A percentile compares a stretch with the other conserved stretches of the same genome.
These are phyloP conservation scores for Penicillium sp. DNA, from an alignment of 2,329 filamentous ascomycete genomes.

Conservation along the genomic window DNA sequence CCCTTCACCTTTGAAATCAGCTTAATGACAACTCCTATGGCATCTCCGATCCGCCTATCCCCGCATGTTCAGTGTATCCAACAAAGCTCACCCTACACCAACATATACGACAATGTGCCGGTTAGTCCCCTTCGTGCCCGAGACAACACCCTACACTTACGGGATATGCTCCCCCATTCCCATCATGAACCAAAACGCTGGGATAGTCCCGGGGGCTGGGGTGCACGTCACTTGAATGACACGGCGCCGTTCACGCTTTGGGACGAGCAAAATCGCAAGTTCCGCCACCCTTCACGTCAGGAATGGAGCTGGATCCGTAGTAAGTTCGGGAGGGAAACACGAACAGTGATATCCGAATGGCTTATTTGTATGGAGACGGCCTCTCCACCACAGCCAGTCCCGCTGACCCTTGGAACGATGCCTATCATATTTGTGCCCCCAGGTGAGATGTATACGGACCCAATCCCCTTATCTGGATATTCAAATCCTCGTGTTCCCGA, in stretches of 20 bases:
- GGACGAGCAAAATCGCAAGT: conserved; percentile 3
- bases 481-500: conserved; percentile 7
- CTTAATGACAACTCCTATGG: background rate
- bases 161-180: background rate
- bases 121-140: background rate
- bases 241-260: conserved; percentile 13
- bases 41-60: conserved; percentile 1
- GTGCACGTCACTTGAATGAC: conserved; percentile 13
- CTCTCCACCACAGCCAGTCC: conserved; percentile 5
- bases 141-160: background rate
- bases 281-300: conserved; percentile 1
- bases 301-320: conserved; percentile 7
- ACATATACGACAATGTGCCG: background rate
- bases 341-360: background rate
- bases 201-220: conserved; percentile 9
- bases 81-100: too few species aligned
- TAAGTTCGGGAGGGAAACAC: conserved; percentile 1
- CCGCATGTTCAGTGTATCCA: background rate
- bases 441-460: background rate
- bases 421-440: conserved; percentile 4
- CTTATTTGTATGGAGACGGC: conserved; percentile 12
- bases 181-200: conserved; percentile 10
- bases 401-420: conserved; percentile 12
- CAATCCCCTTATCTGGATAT: conserved; percentile 1
- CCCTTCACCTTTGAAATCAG: background rate